Evolutionary conservation across 495 filamentous ascomycete species (phyloP), one percentile per base, ranked within the genome.

Genomic region (Ramalina intermedia): DNA sequence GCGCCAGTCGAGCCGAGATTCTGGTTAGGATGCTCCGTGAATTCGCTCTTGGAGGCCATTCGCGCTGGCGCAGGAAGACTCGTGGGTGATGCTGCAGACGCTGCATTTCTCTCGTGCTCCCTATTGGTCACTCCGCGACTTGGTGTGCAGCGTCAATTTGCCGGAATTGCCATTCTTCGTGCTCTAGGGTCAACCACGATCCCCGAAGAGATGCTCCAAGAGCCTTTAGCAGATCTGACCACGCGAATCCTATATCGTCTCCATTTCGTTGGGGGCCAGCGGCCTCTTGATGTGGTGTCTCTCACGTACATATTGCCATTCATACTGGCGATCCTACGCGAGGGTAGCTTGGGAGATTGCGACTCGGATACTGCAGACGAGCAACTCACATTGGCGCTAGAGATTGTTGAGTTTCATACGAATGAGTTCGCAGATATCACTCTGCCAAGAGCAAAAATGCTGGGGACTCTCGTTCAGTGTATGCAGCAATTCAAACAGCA

Each of bases 401-500:
- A 96, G 61, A 82, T 94, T 54, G 59, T 96, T 14, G 77, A 85
- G 1, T 94, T 87, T 65, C 91, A 98, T 58, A 84, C 87, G 3
- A 76, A 82, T 48, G 70, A 76, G 26, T 87, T 77, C 61, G 63
- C 79, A 23, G 81, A 94, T 55, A 65, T 71, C 16, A 75, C 78
- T 27, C 70, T 96, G 27, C 88, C 90, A 24, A 82, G 91, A 2
- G 69, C 72, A 47, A 74, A 88, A 41, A 68, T 93, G 16, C 62
- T 96, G 0, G 58, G 71, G 9, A 70, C 76, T 1, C 66, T 96
- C 21, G 79, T 94, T 26, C 68, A 66, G 4, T 81, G 85, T 2
- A 94, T 96, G 85, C 86, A 93, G 56, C 74, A 70, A 55, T 96
- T 90, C 61, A 83, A 77, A 38, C 85, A 93, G 48, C 93, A 96